Evolutionary conservation across 2,329 filamentous ascomycete genomes (phyloP).

Genomic region (Alternaria brassicicola): DNA sequence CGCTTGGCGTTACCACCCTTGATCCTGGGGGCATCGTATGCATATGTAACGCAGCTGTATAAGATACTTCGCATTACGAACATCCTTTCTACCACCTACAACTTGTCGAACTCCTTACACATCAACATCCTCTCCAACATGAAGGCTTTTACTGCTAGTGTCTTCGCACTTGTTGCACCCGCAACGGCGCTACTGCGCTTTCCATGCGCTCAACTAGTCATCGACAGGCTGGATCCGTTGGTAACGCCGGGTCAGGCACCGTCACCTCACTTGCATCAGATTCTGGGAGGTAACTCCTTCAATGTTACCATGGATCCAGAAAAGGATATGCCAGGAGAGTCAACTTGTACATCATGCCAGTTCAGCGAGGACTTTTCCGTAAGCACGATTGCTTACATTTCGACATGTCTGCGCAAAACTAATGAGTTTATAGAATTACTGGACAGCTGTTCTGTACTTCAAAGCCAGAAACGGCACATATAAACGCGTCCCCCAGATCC

Average conservation of each 20-base stretch:
- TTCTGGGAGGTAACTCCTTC: conserved; percentile 35
- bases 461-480: conserved; percentile 37
- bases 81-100: not conserved
- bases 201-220: conserved; percentile 33
- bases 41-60: not conserved
- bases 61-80: not conserved
- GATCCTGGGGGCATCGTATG: not conserved
- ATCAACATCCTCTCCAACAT: conserved; percentile 16
- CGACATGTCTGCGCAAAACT: not conserved
- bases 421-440: conserved; percentile 32
- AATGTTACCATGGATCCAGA: conserved; percentile 31
- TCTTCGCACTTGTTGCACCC: conserved; percentile 25
- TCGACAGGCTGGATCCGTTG: conserved; percentile 32
- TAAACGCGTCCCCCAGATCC: conserved; percentile 35
- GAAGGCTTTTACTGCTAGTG: conserved; percentile 17
- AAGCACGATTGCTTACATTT: not conserved
- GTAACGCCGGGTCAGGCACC: conserved; percentile 32
- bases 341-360: conserved; percentile 36
- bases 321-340: conserved; percentile 29
- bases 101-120: not conserved
- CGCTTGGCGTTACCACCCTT: not conserved
- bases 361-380: conserved; percentile 39
- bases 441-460: conserved; percentile 42
- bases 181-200: conserved; percentile 30
- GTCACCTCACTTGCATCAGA: conserved; percentile 36